phyloP scores from a whole-genome alignment of 495 filamentous ascomycete genomes.

The Xylaria bambusicola region DNA sequence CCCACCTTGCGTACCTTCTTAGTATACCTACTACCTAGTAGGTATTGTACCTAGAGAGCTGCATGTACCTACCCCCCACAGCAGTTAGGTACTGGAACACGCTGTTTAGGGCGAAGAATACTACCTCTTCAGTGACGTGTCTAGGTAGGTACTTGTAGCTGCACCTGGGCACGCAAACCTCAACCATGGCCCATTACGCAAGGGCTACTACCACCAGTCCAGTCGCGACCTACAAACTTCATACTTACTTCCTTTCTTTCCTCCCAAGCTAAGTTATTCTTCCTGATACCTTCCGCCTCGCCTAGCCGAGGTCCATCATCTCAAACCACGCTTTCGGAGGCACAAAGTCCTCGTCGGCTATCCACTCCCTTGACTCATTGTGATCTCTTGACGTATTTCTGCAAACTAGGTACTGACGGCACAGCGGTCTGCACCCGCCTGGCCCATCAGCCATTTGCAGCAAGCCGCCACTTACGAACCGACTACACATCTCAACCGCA shows the following conservation, averaged over 20 bases:
- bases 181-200: slow-evolving; percentile 19
- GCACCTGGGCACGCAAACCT: slow-evolving; percentile 22
- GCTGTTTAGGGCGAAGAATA: neutral
- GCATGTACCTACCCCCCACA: neutral
- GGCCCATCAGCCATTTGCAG: slow-evolving; percentile 23
- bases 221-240: slow-evolving; percentile 13
- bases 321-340: neutral
- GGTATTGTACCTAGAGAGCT: too few species aligned
- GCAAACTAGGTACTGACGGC: slow-evolving; percentile 25
- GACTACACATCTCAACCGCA: slow-evolving; percentile 21
- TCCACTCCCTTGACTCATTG: neutral
- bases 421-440: slow-evolving; percentile 40
- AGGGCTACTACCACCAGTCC: too few species aligned
- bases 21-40: too few species aligned
- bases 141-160: neutral
- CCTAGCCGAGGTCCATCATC: neutral
- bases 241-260: slow-evolving; percentile 14
- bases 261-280: slow-evolving; percentile 4
- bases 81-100: neutral
- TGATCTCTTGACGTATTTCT: slow-evolving; percentile 1
- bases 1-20: neutral
- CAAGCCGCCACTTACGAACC: neutral
- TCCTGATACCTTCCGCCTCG: neutral
- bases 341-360: neutral
- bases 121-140: neutral